Percentiles rank a stretch among this genome's conserved stretches.
Evolutionary conservation across 345 rosid genomes (phyloP).

Genomic region (Salix purpurea): DNA sequence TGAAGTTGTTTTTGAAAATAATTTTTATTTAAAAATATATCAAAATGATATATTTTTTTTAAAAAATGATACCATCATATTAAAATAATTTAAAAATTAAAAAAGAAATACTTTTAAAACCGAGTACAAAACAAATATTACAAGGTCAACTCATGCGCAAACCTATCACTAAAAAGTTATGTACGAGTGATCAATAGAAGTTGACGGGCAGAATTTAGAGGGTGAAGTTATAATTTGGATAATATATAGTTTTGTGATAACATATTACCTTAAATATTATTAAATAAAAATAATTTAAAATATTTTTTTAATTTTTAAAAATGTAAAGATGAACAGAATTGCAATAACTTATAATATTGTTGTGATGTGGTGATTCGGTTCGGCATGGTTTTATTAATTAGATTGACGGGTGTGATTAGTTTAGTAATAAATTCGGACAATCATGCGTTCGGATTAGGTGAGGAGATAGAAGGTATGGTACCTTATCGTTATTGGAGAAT

Average conservation of each 20-base stretch:
- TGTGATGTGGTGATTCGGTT: too few species aligned
- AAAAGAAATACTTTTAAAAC: too few species aligned
- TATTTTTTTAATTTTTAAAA: too few species aligned
- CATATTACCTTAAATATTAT: too few species aligned
- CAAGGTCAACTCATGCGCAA: not conserved
- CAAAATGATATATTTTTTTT: too few species aligned
- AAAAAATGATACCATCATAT: too few species aligned
- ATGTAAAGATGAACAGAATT: too few species aligned
- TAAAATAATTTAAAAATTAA: too few species aligned
- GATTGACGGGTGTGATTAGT: not conserved
- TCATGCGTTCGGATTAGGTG: not conserved
- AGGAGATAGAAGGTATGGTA: not conserved
- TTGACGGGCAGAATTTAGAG: not conserved
- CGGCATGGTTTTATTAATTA: not conserved
- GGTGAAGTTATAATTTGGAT: not conserved
- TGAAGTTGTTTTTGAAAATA: accelerated
- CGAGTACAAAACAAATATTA: too few species aligned
- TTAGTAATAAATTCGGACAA: not conserved
- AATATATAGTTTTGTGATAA: not conserved
- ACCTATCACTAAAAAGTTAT: not conserved
- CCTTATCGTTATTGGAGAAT: not conserved
- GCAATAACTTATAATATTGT: too few species aligned
- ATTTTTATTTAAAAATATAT: too few species aligned
- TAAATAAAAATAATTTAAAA: too few species aligned
- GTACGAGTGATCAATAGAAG: not conserved